phyloP scores from a whole-genome alignment of 257 asterid species.

The Forsythia viridissima region DNA sequence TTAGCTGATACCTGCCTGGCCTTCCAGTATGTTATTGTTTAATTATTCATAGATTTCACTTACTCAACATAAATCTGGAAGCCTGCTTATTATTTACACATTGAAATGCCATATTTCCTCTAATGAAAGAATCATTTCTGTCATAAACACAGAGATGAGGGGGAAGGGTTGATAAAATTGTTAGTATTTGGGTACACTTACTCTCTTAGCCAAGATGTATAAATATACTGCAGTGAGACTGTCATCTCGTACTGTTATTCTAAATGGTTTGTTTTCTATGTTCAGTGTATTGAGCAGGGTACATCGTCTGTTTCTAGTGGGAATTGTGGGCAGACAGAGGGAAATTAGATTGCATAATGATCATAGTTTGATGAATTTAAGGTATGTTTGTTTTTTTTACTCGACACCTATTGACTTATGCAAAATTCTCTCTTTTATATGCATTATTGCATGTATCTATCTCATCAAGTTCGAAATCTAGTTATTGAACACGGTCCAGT shows the following conservation, averaged over 20 bases:
- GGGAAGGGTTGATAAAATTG: constrained; percentile 6
- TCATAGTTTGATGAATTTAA: constrained; percentile 18
- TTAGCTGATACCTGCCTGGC: background rate
- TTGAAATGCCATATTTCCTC: constrained; percentile 10
- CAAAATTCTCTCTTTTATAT: background rate
- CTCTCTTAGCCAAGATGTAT: constrained; percentile 11
- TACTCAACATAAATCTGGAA: background rate
- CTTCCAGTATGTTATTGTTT: constrained; percentile 7
- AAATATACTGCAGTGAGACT: background rate
- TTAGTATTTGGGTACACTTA: background rate
- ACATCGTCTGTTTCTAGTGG: constrained; percentile 44
- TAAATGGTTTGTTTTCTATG: constrained; percentile 16
- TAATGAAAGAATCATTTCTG: background rate
- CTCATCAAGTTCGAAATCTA: background rate
- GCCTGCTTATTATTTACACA: background rate
- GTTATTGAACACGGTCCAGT: background rate
- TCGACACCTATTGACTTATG: background rate
- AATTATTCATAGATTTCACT: constrained; percentile 8
- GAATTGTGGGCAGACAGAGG: constrained; percentile 31
- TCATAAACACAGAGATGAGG: background rate
- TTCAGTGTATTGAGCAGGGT: constrained; percentile 80
- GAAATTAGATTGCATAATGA: constrained; percentile 29
- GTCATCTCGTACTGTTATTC: constrained; percentile 18
- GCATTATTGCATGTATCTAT: constrained; percentile 3
- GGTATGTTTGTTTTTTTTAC: constrained; percentile 15